Evolutionary conservation across 352 stramenopile species (phyloP).

Genomic region (Hyaloperonospora brassicae): DNA sequence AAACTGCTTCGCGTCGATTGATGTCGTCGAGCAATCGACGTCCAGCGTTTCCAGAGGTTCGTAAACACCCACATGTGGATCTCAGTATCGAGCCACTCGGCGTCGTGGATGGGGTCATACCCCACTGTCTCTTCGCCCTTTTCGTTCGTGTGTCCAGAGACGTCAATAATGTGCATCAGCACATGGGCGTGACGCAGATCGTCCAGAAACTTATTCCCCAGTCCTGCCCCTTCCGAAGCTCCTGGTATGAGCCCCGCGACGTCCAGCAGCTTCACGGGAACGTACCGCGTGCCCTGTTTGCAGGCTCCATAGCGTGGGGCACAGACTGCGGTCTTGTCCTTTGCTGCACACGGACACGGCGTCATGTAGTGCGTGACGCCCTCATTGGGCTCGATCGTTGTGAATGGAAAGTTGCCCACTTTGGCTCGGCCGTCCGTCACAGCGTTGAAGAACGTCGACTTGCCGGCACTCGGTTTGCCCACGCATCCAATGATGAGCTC

Average conservation of each 20-base stretch:
- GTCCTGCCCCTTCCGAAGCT: conserved; percentile 86
- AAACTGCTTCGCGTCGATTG: conserved; percentile 64
- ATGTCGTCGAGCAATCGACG: conserved; percentile 69
- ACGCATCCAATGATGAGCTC: conserved; percentile 86
- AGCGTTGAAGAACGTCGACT: conserved; percentile 88
- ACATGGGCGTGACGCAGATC: conserved; percentile 84
- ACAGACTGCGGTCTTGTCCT: conserved; percentile 54
- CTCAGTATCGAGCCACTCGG: conserved; percentile 78
- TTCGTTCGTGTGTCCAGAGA: conserved; percentile 84
- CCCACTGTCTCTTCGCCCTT: conserved; percentile 82
- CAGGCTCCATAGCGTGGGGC: conserved; percentile 73
- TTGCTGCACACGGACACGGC: conserved; percentile 61
- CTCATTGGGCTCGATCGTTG: conserved; percentile 86
- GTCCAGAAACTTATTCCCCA: conserved; percentile 98
- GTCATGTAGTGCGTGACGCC: conserved; percentile 87
- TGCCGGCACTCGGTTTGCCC: conserved; percentile 82
- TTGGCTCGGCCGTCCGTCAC: conserved; percentile 86
- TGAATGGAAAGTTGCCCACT: conserved; percentile 85
- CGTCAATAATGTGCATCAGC: conserved; percentile 87
- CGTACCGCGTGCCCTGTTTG: conserved; percentile 61
- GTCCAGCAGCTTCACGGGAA: conserved; percentile 81
- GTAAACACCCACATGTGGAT: conserved; percentile 87
- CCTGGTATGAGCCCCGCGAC: conserved; percentile 75
- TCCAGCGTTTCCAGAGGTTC: conserved; percentile 83
- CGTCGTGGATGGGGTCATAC: conserved; percentile 86